Base-by-base conservation (phyloP, 2,329 filamentous ascomycete species). In the Lizonia empirigonia region DNA sequence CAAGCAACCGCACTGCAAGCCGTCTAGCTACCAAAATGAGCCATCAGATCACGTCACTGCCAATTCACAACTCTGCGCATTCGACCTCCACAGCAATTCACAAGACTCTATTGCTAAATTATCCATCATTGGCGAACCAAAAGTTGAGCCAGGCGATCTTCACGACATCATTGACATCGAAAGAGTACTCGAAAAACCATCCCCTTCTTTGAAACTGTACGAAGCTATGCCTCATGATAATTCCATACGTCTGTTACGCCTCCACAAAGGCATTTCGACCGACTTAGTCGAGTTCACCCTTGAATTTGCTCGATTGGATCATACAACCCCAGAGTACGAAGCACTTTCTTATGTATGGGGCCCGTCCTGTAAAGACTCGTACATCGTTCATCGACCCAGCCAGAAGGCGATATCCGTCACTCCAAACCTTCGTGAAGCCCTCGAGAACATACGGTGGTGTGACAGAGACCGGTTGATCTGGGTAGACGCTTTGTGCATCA, bases 321-420 rank as follows among this genome's bases (percentile, higher is more conserved):
- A 38, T 12, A n/a, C 24, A 13, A 36, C 37, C 19, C 50, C 50
- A 2, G 15, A 19, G 2, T 62, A 57, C 32, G 44, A 54, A 40
- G 58, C 58, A 2, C 48, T 61, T 4, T 61, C 58, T 1, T 61
- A 59, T 27, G 53, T 57, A n/a, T 61, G 58, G 56, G 54, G 54
- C 18, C 29, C 44, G 24, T 18, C 40, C 24, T 5, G 26, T 30
- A 4, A 2, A 18, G 30, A 33, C 12, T 49, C 45, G 3, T 6
- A 29, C 1, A 40, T 41, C 19, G 22, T 49, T 18, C 9, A 36
- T 19, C 13, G 19, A 7, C 30, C 13, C 23, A 41, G 30, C 1
- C 23, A 42, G 23, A 24, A 19, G 7, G 23, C 37, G 2, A 26
- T 37, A 2, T 12, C 23, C 1, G 30, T 47, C 10, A 53, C 39